phyloP scores from a whole-genome alignment of 179 eudicot species.

The Camellia oleifera region DNA sequence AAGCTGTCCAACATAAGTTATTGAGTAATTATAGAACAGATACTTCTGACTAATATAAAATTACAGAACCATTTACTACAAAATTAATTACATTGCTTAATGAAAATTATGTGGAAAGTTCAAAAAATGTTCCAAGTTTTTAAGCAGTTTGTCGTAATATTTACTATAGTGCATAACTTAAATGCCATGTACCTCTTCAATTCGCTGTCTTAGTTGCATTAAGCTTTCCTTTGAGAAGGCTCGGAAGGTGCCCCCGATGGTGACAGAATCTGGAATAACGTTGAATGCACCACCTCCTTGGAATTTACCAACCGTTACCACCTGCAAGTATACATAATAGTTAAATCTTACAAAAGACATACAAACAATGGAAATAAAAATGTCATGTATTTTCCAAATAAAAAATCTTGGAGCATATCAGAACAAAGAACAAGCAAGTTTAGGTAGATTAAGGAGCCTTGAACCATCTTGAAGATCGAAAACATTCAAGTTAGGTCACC shows the following conservation, averaged over 20 bases:
- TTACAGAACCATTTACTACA: background rate
- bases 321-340: conserved; percentile 40
- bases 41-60: background rate
- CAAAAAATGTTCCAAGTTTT: background rate
- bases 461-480: background rate
- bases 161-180: background rate
- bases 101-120: background rate
- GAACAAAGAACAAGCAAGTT: background rate
- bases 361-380: background rate
- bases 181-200: conserved; percentile 65
- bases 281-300: conserved; percentile 97
- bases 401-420: background rate
- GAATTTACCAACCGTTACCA: conserved; percentile 87
- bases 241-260: conserved; percentile 91
- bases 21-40: background rate
- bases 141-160: background rate
- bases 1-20: background rate
- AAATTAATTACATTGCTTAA: background rate
- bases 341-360: background rate
- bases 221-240: conserved; percentile 69
- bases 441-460: background rate
- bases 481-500: background rate
- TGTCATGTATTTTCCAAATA: background rate
- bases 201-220: conserved; percentile 60
- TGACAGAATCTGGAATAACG: conserved; percentile 97